These are phyloP conservation scores for Sphagnum fallax DNA, from an alignment of 228 moss, liverwort and hornwort genomes.

Conservation along the genomic window DNA sequence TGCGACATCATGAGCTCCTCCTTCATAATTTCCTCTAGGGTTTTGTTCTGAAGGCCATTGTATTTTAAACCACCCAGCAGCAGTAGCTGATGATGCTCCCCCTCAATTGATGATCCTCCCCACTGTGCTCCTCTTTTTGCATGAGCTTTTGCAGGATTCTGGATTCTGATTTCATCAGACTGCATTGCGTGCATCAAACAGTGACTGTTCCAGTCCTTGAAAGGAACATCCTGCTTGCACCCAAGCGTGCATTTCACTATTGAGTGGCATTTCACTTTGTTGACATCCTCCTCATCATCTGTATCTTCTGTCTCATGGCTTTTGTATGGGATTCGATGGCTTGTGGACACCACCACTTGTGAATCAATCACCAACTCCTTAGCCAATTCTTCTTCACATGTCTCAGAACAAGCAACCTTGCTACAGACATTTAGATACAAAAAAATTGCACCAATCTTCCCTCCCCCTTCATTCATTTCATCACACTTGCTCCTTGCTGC, in stretches of 20 bases:
- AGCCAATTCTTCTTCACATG: constrained; percentile 31
- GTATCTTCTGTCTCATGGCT: constrained; percentile 10
- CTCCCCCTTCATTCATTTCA: too few relatives aligned
- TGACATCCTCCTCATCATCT: not conserved
- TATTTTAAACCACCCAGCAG: constrained; percentile 12
- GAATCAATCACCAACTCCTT: constrained; percentile 8
- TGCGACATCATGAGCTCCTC: not conserved
- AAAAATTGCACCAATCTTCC: too few relatives aligned
- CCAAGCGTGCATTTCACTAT: constrained; percentile 32
- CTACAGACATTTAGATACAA: not conserved
- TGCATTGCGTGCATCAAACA: constrained; percentile 31
- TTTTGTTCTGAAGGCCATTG: constrained; percentile 10
- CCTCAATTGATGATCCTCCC: constrained; percentile 13
- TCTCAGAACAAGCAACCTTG: constrained; percentile 21
- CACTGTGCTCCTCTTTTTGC: constrained; percentile 9
- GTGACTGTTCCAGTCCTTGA: constrained; percentile 53
- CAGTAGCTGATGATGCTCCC: constrained; percentile 22
- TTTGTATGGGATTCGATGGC: constrained; percentile 28
- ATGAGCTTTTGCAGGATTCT: too few relatives aligned
- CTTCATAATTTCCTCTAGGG: constrained; percentile 33
- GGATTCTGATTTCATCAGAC: too few relatives aligned
- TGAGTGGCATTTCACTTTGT: not conserved
- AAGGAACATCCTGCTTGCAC: constrained; percentile 36
- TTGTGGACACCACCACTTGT: constrained; percentile 33
- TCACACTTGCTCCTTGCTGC: too few relatives aligned